Evolutionary conservation across 768 basidiomycete species (phyloP).

Genomic region (Mycena vulgaris): DNA sequence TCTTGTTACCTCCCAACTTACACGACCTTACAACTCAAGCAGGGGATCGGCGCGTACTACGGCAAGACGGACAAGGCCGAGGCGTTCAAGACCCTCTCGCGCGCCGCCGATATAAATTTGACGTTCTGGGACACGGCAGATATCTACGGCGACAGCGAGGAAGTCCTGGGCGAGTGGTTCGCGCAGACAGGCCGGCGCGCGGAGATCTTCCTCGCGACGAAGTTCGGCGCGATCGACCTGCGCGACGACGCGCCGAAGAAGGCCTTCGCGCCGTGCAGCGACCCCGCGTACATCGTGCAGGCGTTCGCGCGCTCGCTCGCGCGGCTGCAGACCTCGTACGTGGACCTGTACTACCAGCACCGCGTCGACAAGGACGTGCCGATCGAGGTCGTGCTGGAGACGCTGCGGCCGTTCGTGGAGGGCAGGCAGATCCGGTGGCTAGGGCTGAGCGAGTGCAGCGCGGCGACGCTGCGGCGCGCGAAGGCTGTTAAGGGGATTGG

Average conservation of each 20-base stretch:
- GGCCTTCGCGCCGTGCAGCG: constrained; percentile 33
- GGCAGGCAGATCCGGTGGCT: constrained; percentile 49
- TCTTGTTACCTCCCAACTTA: background rate
- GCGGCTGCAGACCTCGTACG: constrained; percentile 39
- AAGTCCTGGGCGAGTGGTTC: constrained; percentile 44
- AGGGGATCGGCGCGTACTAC: constrained; percentile 39
- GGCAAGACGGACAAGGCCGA: constrained; percentile 32
- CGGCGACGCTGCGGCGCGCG: constrained; percentile 42
- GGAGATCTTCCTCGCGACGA: constrained; percentile 47
- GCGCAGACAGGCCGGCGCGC: constrained; percentile 41
- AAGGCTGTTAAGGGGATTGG: constrained; percentile 45
- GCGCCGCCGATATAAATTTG: constrained; percentile 37
- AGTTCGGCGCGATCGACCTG: constrained; percentile 44
- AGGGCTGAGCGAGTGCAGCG: constrained; percentile 54
- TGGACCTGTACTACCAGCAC: constrained; percentile 51
- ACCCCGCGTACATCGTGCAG: constrained; percentile 37
- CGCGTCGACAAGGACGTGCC: constrained; percentile 50
- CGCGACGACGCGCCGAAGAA: constrained; percentile 19
- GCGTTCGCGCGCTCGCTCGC: constrained; percentile 38
- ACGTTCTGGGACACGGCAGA: constrained; percentile 44
- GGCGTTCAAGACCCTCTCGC: constrained; percentile 35
- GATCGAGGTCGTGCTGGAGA: constrained; percentile 51
- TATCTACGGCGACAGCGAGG: constrained; percentile 43
- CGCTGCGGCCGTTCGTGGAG: constrained; percentile 52
- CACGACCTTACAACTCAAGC: too few relatives aligned